Evolutionary conservation across 306 rosid genomes (phyloP), one percentile per base, ranked within the genome.

Genomic region (Albizia julibrissin): DNA sequence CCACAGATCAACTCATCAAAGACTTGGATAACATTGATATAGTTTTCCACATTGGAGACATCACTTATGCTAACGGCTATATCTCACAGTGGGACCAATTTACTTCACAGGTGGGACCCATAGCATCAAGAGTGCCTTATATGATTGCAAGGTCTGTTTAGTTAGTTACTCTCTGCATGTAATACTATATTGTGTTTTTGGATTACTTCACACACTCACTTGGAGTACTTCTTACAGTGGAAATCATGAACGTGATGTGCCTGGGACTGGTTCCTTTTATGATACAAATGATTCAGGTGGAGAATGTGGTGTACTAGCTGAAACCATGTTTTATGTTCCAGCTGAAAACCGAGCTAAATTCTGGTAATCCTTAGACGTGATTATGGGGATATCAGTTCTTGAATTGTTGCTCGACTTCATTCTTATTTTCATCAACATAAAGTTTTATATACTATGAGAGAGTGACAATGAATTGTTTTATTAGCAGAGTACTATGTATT

Each of bases 81-180:
- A 84, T 91, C 83, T 91, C 98, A 43, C 95, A 94, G 83, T 93
- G 98, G 95, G 97, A 93, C 79, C 97, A 94, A 76, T 93, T 94
- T 82, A 91, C 97, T 1, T 85, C 97, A 59, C 97, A 93, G 81
- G 97, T 94, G 80, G 92, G 89, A 82, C 88, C 92, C 69, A 89
- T 95, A 81, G 86, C 98, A 2, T 91, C 97, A 16, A 84, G 76
- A 16, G 85, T 86, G 19, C 94, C 98, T 22, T 93, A 95, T 79
- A 93, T 95, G 97, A 81, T 93, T 89, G 97, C 95, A 77, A 95
- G 98, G 97, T 92, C 7, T 64, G 69, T 64, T 64, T 64, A 27
- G 39, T 62, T 62, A 62, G 3, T 54, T 54, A 54, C 61, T n/a
- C 18, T 61, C 10, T 64, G 39, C 10, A 15, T 13, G 69, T 19